phyloP scores from a whole-genome alignment of 805 yeast genomes.

The Zygotorulaspora sp. region DNA sequence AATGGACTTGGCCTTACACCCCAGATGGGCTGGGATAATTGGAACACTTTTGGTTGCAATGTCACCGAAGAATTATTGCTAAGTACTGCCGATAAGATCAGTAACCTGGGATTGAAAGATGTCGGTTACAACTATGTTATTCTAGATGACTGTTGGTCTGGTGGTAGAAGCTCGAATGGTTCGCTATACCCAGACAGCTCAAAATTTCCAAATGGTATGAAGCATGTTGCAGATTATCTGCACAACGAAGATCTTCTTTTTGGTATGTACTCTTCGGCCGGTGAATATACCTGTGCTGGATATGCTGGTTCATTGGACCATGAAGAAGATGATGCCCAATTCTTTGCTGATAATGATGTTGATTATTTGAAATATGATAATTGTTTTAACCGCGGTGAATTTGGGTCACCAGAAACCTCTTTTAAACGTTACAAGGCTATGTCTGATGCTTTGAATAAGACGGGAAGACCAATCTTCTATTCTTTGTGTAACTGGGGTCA shows the following conservation, averaged over 20 bases:
- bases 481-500: conserved; percentile 33
- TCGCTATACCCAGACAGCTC: conserved; percentile 19
- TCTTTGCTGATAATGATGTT: conserved; percentile 30
- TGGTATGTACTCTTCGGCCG: conserved; percentile 36
- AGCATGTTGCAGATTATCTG: conserved; percentile 22
- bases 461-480: conserved; percentile 32
- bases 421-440: conserved; percentile 28
- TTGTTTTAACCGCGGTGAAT: conserved; percentile 31
- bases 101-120: conserved; percentile 24
- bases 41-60: conserved; percentile 32
- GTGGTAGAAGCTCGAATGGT: conserved; percentile 19
- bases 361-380: conserved; percentile 35
- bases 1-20: conserved; percentile 19
- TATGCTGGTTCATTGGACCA: conserved; percentile 32
- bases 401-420: conserved; percentile 27
- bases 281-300: conserved; percentile 34
- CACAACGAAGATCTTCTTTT: conserved; percentile 28
- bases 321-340: conserved; percentile 29
- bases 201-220: conserved; percentile 32
- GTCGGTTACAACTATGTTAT: conserved; percentile 32
- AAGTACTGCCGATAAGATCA: conserved; percentile 24
- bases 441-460: conserved; percentile 29
- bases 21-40: conserved; percentile 32
- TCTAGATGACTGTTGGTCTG: conserved; percentile 34
- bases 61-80: conserved; percentile 26